These are phyloP conservation scores for Glutinoglossum americanum DNA, from an alignment of 495 filamentous ascomycete species.

Conservation along the genomic window DNA sequence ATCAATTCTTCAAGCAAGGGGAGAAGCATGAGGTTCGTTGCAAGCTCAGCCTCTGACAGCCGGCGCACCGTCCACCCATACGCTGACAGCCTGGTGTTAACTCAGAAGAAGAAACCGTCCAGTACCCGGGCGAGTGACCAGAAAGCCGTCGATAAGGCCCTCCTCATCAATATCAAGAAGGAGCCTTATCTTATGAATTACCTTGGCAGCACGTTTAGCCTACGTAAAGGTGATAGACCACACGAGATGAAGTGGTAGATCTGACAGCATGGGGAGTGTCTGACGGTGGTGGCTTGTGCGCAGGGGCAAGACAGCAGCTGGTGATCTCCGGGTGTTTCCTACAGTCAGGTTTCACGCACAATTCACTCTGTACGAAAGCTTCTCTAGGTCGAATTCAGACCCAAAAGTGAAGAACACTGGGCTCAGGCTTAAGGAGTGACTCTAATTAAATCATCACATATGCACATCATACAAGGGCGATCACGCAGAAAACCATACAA, in stretches of 20 bases:
- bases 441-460: background rate
- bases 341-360: background rate
- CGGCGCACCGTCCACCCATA: background rate
- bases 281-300: background rate
- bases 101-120: constrained; percentile 84
- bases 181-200: constrained; percentile 73
- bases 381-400: background rate
- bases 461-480: too few relatives aligned
- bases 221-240: constrained; percentile 94
- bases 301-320: background rate
- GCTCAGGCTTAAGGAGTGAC: background rate
- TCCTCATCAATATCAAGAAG: constrained; percentile 87
- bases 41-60: background rate
- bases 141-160: constrained; percentile 88
- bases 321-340: background rate
- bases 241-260: constrained; percentile 54
- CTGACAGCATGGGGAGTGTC: background rate
- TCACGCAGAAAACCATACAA: too few relatives aligned
- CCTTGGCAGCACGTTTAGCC: constrained; percentile 79
- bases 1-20: constrained; percentile 93
- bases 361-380: background rate
- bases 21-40: constrained; percentile 81
- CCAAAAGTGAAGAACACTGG: background rate
- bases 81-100: constrained; percentile 5
- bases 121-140: constrained; percentile 85